Conservation (phyloP, 2,329 filamentous ascomycete species). For the Pleoardoris graminearum region DNA sequence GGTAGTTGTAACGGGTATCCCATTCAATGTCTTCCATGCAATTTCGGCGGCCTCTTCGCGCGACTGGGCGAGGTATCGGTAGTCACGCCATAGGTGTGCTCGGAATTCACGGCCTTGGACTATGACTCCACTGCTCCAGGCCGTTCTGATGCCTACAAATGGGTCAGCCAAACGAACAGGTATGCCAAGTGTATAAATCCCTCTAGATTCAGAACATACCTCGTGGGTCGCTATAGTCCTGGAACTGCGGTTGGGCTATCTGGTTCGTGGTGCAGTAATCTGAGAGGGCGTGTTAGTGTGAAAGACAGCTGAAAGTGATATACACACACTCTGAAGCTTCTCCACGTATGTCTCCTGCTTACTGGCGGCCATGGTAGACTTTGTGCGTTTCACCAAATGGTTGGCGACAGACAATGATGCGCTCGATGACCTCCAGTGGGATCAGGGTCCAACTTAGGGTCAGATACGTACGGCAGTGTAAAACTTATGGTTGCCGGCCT, state of each 20-base stretch:
- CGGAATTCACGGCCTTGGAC: conserved; percentile 41
- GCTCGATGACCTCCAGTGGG: not conserved
- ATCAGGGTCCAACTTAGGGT: conserved; percentile 24
- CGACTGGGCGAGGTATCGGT: conserved; percentile 42
- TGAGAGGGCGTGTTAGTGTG: conserved; percentile 20
- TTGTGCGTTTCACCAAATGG: not conserved
- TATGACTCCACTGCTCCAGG: conserved; percentile 43
- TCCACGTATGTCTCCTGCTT: conserved; percentile 35
- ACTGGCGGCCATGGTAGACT: conserved; percentile 30
- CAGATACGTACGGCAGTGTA: conserved; percentile 27
- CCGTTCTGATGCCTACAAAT: conserved; percentile 37
- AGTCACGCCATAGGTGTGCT: conserved; percentile 42
- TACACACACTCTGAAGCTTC: conserved; percentile 37
- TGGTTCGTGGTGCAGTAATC: conserved; percentile 40
- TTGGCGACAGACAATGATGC: not conserved
- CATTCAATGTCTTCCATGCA: conserved; percentile 36
- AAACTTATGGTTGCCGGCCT: conserved; percentile 23
- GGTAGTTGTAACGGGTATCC: conserved; percentile 17
- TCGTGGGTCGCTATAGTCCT: conserved; percentile 44
- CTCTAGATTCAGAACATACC: conserved; percentile 27
- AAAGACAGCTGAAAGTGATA: conserved; percentile 10
- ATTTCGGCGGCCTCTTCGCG: conserved; percentile 44
- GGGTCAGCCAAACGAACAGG: not conserved
- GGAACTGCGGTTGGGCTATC: conserved; percentile 43
- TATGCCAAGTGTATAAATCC: not conserved